A percentile compares a stretch with the other conserved stretches of the same genome.
Evolutionary conservation across 2,329 filamentous ascomycete genomes (phyloP).

Genomic region (Geosmithia flava): DNA sequence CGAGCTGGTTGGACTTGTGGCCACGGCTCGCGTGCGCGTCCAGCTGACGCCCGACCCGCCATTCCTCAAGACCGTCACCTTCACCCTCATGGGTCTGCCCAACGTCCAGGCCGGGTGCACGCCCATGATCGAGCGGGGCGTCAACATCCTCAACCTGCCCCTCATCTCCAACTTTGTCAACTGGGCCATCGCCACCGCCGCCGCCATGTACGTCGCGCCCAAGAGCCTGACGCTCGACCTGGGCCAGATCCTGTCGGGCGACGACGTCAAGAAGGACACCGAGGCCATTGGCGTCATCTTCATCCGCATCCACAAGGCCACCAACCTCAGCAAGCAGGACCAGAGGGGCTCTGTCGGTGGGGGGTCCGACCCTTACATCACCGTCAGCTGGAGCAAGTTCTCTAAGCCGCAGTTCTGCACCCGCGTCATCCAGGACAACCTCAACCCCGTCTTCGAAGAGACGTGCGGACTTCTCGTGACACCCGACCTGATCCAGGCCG

Average conservation of each 20-base stretch:
- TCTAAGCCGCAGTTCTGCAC: conserved; percentile 97
- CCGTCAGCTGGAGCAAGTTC: conserved; percentile 89
- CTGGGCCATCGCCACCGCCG: conserved; percentile 79
- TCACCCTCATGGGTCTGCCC: conserved; percentile 88
- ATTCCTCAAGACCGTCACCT: conserved; percentile 82
- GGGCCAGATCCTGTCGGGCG: conserved; percentile 79
- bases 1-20: conserved; percentile 81
- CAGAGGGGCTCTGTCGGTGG: conserved; percentile 68
- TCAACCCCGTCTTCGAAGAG: conserved; percentile 90
- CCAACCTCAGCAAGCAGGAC: conserved; percentile 86
- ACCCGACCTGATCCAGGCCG: conserved; percentile 78
- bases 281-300: conserved; percentile 81
- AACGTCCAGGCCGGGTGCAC: conserved; percentile 83
- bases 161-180: conserved; percentile 96
- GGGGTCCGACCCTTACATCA: conserved; percentile 92
- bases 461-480: conserved; percentile 76
- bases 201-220: conserved; percentile 84
- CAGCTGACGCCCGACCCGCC: conserved; percentile 84
- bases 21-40: conserved; percentile 70
- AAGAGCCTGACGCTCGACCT: conserved; percentile 91
- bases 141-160: conserved; percentile 84
- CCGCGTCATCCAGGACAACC: conserved; percentile 84
- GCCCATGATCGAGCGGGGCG: conserved; percentile 81
- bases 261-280: conserved; percentile 84
- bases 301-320: conserved; percentile 80